A percentile compares a stretch with the other conserved stretches of the same genome.
Conservation (phyloP, 2,329 filamentous ascomycete genomes). For the Fusarium ambrosium region DNA sequence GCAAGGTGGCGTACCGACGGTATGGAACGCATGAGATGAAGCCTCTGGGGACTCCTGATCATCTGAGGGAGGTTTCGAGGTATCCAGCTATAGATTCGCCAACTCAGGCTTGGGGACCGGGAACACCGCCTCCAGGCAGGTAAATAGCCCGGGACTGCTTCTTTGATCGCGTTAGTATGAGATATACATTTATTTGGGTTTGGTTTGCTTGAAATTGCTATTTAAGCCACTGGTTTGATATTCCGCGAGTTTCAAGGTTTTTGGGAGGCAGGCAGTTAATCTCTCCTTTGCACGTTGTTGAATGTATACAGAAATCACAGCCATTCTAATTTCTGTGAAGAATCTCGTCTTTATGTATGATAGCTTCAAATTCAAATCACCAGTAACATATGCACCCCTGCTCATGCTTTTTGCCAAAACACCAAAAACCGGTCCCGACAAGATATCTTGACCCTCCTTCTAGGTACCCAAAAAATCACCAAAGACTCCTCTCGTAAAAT, state of each 20-base stretch:
- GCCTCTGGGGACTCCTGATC: constrained; percentile 38
- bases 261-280: neutral
- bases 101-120: neutral
- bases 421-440: neutral
- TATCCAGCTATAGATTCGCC: constrained; percentile 17
- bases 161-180: neutral
- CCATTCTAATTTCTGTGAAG: neutral
- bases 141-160: neutral
- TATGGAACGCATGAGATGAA: constrained; percentile 28
- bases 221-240: neutral
- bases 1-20: constrained; percentile 37
- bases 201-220: neutral
- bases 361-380: neutral
- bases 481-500: neutral
- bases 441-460: neutral
- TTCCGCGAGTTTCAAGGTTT: neutral
- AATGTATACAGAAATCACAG: neutral
- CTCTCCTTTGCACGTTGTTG: neutral
- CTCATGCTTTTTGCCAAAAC: neutral
- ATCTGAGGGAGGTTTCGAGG: constrained; percentile 37
- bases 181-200: neutral
- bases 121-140: neutral
- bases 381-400: neutral
- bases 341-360: neutral
- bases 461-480: neutral